Evolutionary conservation across 2,329 filamentous ascomycete genomes (phyloP), one percentile per base, ranked within the genome.

Genomic region (Paracorniculantispora psalliotae): DNA sequence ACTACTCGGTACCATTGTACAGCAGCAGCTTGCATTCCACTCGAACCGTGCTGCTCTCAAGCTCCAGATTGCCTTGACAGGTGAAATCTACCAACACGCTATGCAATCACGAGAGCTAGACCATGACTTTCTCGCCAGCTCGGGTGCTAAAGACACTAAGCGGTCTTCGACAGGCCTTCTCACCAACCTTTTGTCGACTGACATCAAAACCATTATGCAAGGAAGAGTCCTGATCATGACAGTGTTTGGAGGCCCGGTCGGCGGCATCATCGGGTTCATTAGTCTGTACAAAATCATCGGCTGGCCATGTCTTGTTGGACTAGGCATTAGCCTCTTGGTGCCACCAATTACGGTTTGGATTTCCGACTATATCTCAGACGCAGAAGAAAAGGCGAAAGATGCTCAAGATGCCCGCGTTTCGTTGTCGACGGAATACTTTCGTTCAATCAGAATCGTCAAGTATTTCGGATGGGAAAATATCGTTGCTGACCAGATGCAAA

Each of bases 381-480:
- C 74, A 79, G 66, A 72, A 72, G 46, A 71, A 74, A 37, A 73
- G 77, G 56, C 78, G 75, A 64, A 71, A 71, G 48, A 58, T 13
- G 75, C 77, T 26, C 79, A 80, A 43, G 79, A 81, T 63, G 70
- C 72, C 12, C 77, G 79, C 17, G 76, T 82, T 47, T 79, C 78
- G 1, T 73, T 77, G n/a, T 73, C 81, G 15, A 75, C 77, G 0
- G 79, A 82, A 63, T 81, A 80, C 61, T 68, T 81, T 12, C 67
- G 71, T 17, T 78, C 79, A 3, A 80, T 81, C 56, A 73, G 74
- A 25, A 76, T 76, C 1, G 73, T 82, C 64, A 82, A 82, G 62
- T 81, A 80, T 61, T 81, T 82, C 65, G 77, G 75, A 3, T 81
- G 79, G 79, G 79, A 82, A 61, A 73, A 77, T 28, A 73, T 74